Conservation (phyloP, 2,329 filamentous ascomycete species). For the Gremmenia infestans region DNA sequence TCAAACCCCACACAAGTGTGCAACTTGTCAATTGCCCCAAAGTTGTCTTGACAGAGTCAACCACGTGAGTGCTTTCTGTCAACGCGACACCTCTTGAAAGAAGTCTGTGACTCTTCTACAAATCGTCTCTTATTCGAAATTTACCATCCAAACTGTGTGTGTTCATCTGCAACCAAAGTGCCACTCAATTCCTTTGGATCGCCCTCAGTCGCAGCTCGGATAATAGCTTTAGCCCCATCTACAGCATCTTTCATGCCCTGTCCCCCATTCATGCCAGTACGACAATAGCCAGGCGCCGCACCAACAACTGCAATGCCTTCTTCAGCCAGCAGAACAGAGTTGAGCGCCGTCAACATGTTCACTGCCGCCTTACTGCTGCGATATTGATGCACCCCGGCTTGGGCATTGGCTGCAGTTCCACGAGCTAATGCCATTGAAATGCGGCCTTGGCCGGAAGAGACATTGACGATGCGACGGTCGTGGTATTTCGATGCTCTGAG, state of each 20-base stretch:
- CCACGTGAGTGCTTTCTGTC: too few relatives aligned
- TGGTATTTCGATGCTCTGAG: not conserved
- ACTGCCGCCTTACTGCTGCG: not conserved
- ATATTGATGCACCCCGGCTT: not conserved
- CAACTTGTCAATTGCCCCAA: too few relatives aligned
- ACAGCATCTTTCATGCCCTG: not conserved
- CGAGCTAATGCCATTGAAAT: not conserved
- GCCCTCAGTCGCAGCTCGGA: not conserved
- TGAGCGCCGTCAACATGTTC: constrained; percentile 1
- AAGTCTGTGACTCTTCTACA: too few relatives aligned
- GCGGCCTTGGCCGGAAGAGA: not conserved
- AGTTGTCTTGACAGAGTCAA: too few relatives aligned
- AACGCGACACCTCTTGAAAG: too few relatives aligned
- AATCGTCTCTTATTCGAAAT: too few relatives aligned
- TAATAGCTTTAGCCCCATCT: not conserved
- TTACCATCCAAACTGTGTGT: too few relatives aligned
- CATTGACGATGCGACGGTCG: not conserved
- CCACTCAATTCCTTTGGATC: not conserved
- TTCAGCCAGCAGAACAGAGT: not conserved
- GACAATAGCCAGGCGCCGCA: not conserved
- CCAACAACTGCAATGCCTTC: not conserved
- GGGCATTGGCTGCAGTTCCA: not conserved
- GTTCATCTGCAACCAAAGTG: not conserved
- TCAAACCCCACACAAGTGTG: too few relatives aligned
- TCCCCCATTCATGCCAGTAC: not conserved